A percentile compares a stretch with the other conserved stretches of the same genome.
These are phyloP conservation scores for Garcia nutans DNA, from an alignment of 345 rosid genomes.

Conservation along the genomic window DNA sequence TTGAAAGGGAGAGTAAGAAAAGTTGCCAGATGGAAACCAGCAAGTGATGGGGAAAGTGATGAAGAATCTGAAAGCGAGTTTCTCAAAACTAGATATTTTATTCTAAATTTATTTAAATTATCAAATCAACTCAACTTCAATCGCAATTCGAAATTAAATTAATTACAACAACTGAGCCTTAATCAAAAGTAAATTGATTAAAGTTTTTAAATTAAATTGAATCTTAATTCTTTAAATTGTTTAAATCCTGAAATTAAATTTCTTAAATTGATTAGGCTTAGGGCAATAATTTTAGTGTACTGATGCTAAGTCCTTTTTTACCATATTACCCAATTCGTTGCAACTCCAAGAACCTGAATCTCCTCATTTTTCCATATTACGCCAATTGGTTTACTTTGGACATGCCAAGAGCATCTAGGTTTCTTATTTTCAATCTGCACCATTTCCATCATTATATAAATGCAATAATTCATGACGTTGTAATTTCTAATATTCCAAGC, in stretches of 20 bases:
- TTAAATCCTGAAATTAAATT: no score
- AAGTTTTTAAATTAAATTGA: no score
- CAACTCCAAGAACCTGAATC: background rate
- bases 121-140: background rate
- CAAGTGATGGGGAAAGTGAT: slow-evolving; percentile 81
- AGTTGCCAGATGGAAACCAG: slow-evolving; percentile 83
- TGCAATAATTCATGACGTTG: background rate
- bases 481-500: background rate
- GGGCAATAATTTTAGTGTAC: background rate
- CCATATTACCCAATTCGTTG: background rate
- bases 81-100: slow-evolving; percentile 15
- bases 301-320: background rate
- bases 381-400: background rate
- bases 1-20: slow-evolving; percentile 91
- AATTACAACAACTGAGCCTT: no score
- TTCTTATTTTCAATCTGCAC: background rate
- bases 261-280: background rate
- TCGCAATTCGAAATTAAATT: background rate
- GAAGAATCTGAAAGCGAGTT: slow-evolving; percentile 79
- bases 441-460: background rate
- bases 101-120: background rate
- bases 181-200: background rate
- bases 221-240: no score
- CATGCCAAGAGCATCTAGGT: background rate
- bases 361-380: background rate